These are phyloP conservation scores for Cercospora sp. DNA, from an alignment of 2,329 filamentous ascomycete species.

Conservation along the genomic window DNA sequence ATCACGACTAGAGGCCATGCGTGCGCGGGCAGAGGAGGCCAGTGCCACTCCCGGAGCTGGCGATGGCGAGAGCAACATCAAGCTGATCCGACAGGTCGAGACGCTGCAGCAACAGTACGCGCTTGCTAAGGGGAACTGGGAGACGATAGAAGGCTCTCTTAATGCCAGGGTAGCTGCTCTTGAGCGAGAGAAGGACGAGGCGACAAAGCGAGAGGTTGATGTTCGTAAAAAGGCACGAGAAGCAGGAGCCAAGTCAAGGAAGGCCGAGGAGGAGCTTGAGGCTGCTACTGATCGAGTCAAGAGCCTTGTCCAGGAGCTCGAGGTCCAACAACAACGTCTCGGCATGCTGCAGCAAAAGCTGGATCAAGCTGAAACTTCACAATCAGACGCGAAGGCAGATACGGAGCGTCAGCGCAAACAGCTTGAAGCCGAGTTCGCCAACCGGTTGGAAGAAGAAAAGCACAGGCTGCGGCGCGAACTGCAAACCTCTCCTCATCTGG, in stretches of 20 bases:
- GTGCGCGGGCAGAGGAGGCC: constrained; percentile 81
- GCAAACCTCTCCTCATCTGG: constrained; percentile 29
- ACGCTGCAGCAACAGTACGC: constrained; percentile 94
- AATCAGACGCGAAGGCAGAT: constrained; percentile 59
- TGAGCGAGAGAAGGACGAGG: constrained; percentile 90
- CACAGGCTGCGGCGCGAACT: constrained; percentile 56
- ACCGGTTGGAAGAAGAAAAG: constrained; percentile 65
- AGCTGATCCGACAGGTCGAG: constrained; percentile 89
- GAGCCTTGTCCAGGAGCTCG: constrained; percentile 64
- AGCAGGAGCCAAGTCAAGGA: constrained; percentile 66
- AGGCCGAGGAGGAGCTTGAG: constrained; percentile 81
- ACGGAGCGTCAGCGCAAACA: constrained; percentile 60
- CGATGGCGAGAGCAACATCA: constrained; percentile 60
- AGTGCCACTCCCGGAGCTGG: constrained; percentile 59
- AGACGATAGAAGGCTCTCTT: constrained; percentile 86
- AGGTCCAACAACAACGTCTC: constrained; percentile 59
- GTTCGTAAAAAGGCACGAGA: constrained; percentile 88
- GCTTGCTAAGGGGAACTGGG: constrained; percentile 95
- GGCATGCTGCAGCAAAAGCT: constrained; percentile 64
- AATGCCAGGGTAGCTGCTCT: constrained; percentile 72
- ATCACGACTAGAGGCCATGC: constrained; percentile 84
- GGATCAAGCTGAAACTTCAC: constrained; percentile 62
- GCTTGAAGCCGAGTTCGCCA: constrained; percentile 57
- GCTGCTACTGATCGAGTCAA: constrained; percentile 63
- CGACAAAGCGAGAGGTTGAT: constrained; percentile 77